Base-by-base conservation (phyloP, 192 early-diverging fungal genomes). In the Coemansia sp. region DNA sequence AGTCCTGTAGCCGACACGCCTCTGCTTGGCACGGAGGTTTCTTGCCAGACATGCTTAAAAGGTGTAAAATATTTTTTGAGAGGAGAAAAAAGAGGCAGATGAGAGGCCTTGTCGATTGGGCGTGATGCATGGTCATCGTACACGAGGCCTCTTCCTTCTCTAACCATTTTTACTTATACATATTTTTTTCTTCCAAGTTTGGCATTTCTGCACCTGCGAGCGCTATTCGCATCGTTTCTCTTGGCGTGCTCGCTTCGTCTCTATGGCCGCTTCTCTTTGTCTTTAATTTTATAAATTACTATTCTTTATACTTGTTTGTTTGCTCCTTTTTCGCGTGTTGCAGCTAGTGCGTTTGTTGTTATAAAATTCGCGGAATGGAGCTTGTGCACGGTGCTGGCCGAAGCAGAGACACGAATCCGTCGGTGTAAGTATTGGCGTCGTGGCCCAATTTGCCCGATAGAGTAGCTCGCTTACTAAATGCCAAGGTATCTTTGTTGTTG, bases 1-100 rank as follows among this genome's bases (percentile, higher is more conserved):
- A 82, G 67, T 66, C 74, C 53, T 82, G 79, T 16, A 82, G 58
- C 39, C 58, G 65, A 34, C 79, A 82, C 24, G 79, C 79, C 39
- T 82, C 65, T 40, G 51, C 59, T 43, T 82, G 79, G 45, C 79
- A 82, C 36, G 79, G 62, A 13, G 79, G 66, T 38, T 69, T 72
- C 9, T 13, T 51, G 48, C 11, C 24, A 28, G 38, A 11, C 66
- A 69, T 77, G 36, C 21, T 14, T 39, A 43, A 39, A 46, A 45
- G 45, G 11, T 33, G 16, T 16, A 34, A 31, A 64, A 43, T 21
- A 50, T 14, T 13, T 21, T 5, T 39, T 9, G 13, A 38, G 35
- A 26, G 34, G 38, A 60, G 31, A 46, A 8, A 36, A 28, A 51
- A n/a, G n/a, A n/a, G n/a, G n/a, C n/a, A n/a, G n/a, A n/a, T n/a